phyloP scores from a whole-genome alignment of 1,139 yeast species.

The Nakaseomyces uthaithaninus region DNA sequence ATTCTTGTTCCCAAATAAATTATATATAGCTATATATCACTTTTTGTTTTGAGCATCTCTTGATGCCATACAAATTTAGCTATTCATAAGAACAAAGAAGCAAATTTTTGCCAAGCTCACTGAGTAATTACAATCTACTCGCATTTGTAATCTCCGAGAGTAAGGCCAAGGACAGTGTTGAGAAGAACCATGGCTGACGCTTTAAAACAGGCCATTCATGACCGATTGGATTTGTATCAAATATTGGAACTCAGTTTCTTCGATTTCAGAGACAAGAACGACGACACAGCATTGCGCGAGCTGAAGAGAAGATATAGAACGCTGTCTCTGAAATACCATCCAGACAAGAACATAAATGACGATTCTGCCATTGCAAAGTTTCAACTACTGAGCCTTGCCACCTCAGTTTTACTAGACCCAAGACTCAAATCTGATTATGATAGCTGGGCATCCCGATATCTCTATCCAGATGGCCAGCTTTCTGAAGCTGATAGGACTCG shows the following conservation, averaged over 20 bases:
- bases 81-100: too few relatives aligned
- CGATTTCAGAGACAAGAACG: conserved; percentile 5
- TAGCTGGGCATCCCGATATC: conserved; percentile 17
- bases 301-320: conserved; percentile 74
- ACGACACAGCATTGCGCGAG: conserved; percentile 8
- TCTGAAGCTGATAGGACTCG: conserved; percentile 11
- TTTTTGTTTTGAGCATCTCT: too few relatives aligned
- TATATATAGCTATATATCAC: not conserved
- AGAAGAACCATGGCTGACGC: conserved; percentile 1
- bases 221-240: conserved; percentile 17
- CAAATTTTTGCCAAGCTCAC: too few relatives aligned
- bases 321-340: conserved; percentile 79
- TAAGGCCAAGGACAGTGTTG: too few relatives aligned
- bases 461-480: conserved; percentile 1
- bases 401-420: conserved; percentile 51
- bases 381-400: conserved; percentile 55
- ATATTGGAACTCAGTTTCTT: conserved; percentile 14
- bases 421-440: conserved; percentile 50
- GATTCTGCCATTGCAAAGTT: conserved; percentile 45
- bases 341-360: conserved; percentile 87
- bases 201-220: not conserved
- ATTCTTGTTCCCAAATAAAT: conserved; percentile 19
- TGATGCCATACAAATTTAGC: too few relatives aligned
- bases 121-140: too few relatives aligned
- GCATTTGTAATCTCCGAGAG: not conserved